Evolutionary conservation across 2,329 filamentous ascomycete genomes (phyloP).

Genomic region (Paraconiothyrium sp.): DNA sequence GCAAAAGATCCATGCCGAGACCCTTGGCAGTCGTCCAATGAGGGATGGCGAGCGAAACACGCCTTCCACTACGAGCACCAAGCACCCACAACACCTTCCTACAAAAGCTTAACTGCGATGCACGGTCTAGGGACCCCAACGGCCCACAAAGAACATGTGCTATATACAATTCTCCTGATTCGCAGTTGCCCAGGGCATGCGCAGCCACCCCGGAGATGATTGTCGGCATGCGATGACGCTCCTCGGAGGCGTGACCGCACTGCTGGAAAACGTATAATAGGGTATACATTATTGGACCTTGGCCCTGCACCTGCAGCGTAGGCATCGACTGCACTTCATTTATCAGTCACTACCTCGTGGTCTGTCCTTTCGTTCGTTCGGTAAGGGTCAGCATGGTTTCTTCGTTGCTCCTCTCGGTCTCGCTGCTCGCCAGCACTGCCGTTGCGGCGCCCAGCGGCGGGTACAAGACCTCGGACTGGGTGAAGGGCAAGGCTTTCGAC

Average conservation of each 20-base stretch:
- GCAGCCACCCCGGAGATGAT: constrained; percentile 1
- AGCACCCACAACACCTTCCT: constrained; percentile 14
- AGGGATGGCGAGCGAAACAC: neutral
- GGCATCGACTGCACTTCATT: constrained; percentile 5
- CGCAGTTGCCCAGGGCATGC: neutral
- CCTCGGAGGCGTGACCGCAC: neutral
- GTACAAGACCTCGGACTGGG: constrained; percentile 59
- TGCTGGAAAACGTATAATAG: constrained; percentile 1
- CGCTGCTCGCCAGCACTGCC: constrained; percentile 16
- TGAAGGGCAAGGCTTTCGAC: constrained; percentile 77
- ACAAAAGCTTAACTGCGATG: constrained; percentile 9
- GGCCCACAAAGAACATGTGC: constrained; percentile 3
- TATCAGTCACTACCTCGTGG: neutral
- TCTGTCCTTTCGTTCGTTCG: neutral
- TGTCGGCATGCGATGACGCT: neutral
- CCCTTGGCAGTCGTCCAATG: constrained; percentile 8
- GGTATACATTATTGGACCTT: neutral
- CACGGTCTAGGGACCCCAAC: neutral
- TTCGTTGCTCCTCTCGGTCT: constrained; percentile 23
- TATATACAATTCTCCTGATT: neutral
- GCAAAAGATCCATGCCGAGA: constrained; percentile 2
- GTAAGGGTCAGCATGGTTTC: constrained; percentile 16
- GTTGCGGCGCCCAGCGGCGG: neutral
- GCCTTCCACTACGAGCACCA: neutral
- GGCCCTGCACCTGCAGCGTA: constrained; percentile 2